These are phyloP conservation scores for Hamamelis virginiana DNA, from an alignment of 164 flowering plant genomes.

Conservation along the genomic window DNA sequence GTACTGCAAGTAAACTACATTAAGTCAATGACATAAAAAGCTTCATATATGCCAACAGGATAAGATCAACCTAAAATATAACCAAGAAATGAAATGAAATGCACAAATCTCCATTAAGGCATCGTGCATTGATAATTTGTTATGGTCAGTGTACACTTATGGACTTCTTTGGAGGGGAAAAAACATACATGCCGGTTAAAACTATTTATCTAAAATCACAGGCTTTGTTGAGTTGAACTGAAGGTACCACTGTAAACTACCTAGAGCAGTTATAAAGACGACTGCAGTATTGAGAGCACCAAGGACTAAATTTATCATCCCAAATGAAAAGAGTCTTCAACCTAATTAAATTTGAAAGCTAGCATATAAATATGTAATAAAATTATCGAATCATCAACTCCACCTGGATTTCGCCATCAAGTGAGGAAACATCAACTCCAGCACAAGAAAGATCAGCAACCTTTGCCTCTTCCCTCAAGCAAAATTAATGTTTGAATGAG, in stretches of 20 bases:
- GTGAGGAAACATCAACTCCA: slow-evolving; percentile 11
- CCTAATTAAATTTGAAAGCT: too few relatives aligned
- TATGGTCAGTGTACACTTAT: too few relatives aligned
- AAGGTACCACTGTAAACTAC: neutral
- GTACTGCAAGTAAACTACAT: neutral
- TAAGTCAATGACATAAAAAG: neutral
- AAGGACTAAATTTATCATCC: too few relatives aligned
- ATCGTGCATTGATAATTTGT: too few relatives aligned
- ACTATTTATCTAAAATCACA: too few relatives aligned
- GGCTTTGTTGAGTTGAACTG: neutral
- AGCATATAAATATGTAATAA: too few relatives aligned
- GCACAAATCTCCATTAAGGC: neutral
- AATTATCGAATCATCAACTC: too few relatives aligned
- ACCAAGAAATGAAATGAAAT: neutral
- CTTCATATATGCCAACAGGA: neutral
- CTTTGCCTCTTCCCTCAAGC: slow-evolving; percentile 29
- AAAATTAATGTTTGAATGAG: slow-evolving; percentile 1
- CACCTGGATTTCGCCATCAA: slow-evolving; percentile 19
- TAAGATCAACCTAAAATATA: too few relatives aligned
- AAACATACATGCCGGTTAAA: too few relatives aligned
- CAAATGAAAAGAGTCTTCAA: too few relatives aligned
- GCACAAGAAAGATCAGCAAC: slow-evolving; percentile 18
- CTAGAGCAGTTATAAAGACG: neutral
- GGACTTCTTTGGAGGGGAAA: too few relatives aligned
- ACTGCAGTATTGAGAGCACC: neutral